These are phyloP conservation scores for Collybia sp. DNA, from an alignment of 768 basidiomycete species.

Conservation along the genomic window DNA sequence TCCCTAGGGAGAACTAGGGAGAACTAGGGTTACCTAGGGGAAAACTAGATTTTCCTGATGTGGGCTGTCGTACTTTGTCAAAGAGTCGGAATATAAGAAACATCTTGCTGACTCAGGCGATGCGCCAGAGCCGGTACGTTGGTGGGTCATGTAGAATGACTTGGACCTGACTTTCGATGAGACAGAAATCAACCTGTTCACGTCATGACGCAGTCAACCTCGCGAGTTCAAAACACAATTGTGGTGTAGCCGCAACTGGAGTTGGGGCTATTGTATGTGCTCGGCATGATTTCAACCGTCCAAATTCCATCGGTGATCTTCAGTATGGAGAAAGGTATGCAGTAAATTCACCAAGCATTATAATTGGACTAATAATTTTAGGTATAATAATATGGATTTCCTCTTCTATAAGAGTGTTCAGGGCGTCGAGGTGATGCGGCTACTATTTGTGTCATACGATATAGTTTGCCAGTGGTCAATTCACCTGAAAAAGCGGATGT, in stretches of 20 bases:
- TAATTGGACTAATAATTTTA: slow-evolving; percentile 1
- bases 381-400: slow-evolving; percentile 24
- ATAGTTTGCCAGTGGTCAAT: slow-evolving; percentile 16
- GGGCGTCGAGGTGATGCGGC: neutral
- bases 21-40: too few relatives aligned
- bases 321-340: slow-evolving; percentile 27
- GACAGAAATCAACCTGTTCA: slow-evolving; percentile 22
- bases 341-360: neutral
- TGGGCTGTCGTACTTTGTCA: too few relatives aligned
- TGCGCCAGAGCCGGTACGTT: too few relatives aligned
- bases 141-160: too few relatives aligned
- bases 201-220: slow-evolving; percentile 22
- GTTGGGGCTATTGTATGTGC: slow-evolving; percentile 21
- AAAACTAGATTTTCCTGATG: too few relatives aligned
- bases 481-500: neutral
- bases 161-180: too few relatives aligned
- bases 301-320: slow-evolving; percentile 20
- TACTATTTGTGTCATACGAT: slow-evolving; percentile 12
- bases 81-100: too few relatives aligned
- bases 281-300: slow-evolving; percentile 22
- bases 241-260: slow-evolving; percentile 19
- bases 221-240: slow-evolving; percentile 11
- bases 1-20: too few relatives aligned
- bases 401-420: slow-evolving; percentile 10
- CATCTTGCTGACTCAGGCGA: too few relatives aligned